Base-by-base conservation (phyloP, 257 asterid species). In the Salvia splendens region DNA sequence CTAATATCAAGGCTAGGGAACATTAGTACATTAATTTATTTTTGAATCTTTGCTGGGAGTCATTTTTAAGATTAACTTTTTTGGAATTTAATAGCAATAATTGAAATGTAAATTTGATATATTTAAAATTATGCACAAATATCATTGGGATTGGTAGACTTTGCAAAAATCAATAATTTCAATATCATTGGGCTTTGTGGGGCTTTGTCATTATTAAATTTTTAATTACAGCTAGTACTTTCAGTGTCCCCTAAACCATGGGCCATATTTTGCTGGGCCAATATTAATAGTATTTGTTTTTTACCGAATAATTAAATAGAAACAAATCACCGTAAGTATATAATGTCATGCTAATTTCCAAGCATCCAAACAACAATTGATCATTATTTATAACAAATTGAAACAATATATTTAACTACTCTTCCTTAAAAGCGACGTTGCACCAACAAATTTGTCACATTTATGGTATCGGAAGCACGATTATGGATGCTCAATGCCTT, bases 111-210 rank as follows among this genome's bases (percentile, higher is more conserved):
- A 5, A 41, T 9, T 52, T 52, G 33, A 10, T 24, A n/a, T 35
- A 24, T 69, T 30, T 35, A 60, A 55, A 40, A 59, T 64, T 60
- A 60, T 48, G 64, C 54, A 38, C 38, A 9, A 74, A 14, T 40
- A 33, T 52, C 57, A 24, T 73, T 47, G 82, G 87, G 85, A 77
- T 74, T 72, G 60, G 72, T 52, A 65, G 68, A 20, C 67, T 46
- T 57, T 48, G 68, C 48, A 73, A 64, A 76, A 41, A 75, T 61
- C 61, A 73, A 81, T 59, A 71, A 61, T 51, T 57, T 82, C 83
- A 66, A 82, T 36, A 60, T 8, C 77, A 75, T 72, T 82, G 85
- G 81, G 77, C 79, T 76, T 45, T 6, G 73, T 73, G 82, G 76
- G 76, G 66, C 50, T 75, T 65, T 40, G 66, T 64, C 14, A 15